phyloP scores from a whole-genome alignment of 1,284 basidiomycete genomes.

The Retiboletus flavoniger region DNA sequence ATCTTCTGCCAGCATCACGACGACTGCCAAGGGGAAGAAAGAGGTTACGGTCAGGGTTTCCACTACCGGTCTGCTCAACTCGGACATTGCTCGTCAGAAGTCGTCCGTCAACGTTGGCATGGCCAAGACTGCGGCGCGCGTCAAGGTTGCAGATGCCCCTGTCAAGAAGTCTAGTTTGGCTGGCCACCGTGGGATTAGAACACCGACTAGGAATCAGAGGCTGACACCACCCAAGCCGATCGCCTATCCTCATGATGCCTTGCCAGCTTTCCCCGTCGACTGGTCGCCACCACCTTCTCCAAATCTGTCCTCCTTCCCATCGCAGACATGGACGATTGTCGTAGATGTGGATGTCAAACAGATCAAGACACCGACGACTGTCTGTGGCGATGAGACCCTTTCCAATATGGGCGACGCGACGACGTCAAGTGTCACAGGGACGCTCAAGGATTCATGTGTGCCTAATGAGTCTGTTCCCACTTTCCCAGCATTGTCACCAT shows the following conservation, averaged over 20 bases:
- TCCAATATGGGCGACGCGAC: background rate
- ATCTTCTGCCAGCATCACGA: background rate
- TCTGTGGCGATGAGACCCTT: background rate
- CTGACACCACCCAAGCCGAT: background rate
- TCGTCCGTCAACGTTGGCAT: background rate
- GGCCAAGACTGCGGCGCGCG: background rate
- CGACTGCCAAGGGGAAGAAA: background rate
- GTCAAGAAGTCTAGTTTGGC: background rate
- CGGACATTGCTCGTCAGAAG: background rate
- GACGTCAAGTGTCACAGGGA: background rate
- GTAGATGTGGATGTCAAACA: background rate
- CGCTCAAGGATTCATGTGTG: background rate
- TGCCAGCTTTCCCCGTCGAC: background rate
- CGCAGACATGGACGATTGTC: constrained; percentile 7
- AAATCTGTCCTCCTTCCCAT: constrained; percentile 1
- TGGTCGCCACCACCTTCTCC: background rate
- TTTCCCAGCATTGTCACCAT: background rate
- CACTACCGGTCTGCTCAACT: background rate
- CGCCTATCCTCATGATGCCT: background rate
- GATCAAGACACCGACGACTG: background rate
- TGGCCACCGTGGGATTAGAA: background rate
- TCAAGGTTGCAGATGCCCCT: background rate
- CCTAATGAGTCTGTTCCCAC: background rate
- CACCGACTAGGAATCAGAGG: background rate
- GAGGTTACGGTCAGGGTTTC: background rate